A percentile compares a stretch with the other conserved stretches of the same genome.
phyloP scores from a whole-genome alignment of 2,329 filamentous ascomycete species.

The Talaromyces sp. region DNA sequence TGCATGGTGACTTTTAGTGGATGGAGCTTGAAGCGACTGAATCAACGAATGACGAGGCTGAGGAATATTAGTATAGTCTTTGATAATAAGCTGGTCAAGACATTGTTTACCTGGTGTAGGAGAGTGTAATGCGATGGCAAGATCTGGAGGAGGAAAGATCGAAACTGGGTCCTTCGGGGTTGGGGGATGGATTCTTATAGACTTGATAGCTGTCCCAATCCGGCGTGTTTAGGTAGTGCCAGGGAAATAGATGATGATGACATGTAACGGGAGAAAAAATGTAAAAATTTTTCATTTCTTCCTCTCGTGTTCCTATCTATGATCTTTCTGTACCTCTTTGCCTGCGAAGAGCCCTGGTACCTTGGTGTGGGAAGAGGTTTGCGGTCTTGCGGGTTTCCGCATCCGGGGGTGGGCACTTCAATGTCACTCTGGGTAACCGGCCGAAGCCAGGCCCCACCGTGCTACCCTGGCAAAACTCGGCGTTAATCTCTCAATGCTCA shows the following conservation, averaged over 20 bases:
- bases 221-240: constrained; percentile 11
- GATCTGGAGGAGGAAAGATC: constrained; percentile 1
- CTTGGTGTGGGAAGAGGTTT: constrained; percentile 9
- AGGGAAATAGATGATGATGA: constrained; percentile 22
- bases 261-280: constrained; percentile 12
- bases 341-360: constrained; percentile 15
- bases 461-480: neutral
- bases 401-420: constrained; percentile 19
- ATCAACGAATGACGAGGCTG: constrained; percentile 25
- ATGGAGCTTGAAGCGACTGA: constrained; percentile 18
- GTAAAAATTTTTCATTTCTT: constrained; percentile 7
- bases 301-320: constrained; percentile 11
- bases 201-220: constrained; percentile 19
- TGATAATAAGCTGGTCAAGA: neutral
- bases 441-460: constrained; percentile 2
- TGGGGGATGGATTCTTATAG: constrained; percentile 24
- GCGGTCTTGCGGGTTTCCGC: constrained; percentile 19
- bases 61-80: constrained; percentile 4
- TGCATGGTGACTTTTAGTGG: constrained; percentile 29
- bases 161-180: neutral
- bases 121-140: constrained; percentile 11
- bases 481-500: neutral
- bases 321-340: constrained; percentile 15
- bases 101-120: neutral
- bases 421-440: constrained; percentile 22